Base-by-base conservation (phyloP, 2,329 filamentous ascomycete genomes). In the Colletotrichum godetiae region DNA sequence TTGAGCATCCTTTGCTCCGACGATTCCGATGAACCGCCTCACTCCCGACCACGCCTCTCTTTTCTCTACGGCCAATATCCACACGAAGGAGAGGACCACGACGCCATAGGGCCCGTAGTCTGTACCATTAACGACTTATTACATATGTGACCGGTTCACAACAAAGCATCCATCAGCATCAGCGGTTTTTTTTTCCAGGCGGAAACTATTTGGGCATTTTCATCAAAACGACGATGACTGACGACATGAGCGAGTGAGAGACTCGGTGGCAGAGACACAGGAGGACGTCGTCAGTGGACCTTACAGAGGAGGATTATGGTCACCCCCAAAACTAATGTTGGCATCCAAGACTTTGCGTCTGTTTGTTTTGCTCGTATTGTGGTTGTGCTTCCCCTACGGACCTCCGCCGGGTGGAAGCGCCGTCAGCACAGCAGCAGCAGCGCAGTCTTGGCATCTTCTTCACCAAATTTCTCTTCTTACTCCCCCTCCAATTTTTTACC, bases 121-220 rank as follows among this genome's bases (percentile, higher is more conserved):
- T 33, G 27, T 24, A 49, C 52, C 60, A 53, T 35, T 35, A 8
- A 61, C 46, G 35, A 60, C 46, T 31, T 31, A 19, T 67, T 53
- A 53, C 42, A 49, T 49, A 49, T 49, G 69, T 72, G 69, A 72
- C 65, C 57, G 69, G 69, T 35, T 72, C 58, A 72, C 69, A 52
- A 59, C 61, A 58, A 58, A 63, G 37, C 37, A 72, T 55, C 42
- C 46, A 63, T 63, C 61, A 63, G 61, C 67, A 70, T 70, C 37
- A 72, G 69, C 65, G 68, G 49, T 35, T 58, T 37, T 59, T 33
- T 29, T 52, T 37, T 42, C 62, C 62, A 7, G 42, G 29, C 22
- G 19, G 42, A 49, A 22, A 49, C 19, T 49, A 49, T 22, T 55
- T 42, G 31, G 31, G 69, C 69, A 72, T 72, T 72, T 72, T 68